Evolutionary conservation across 768 basidiomycete species (phyloP).

Genomic region (Suillus occidentalis): DNA sequence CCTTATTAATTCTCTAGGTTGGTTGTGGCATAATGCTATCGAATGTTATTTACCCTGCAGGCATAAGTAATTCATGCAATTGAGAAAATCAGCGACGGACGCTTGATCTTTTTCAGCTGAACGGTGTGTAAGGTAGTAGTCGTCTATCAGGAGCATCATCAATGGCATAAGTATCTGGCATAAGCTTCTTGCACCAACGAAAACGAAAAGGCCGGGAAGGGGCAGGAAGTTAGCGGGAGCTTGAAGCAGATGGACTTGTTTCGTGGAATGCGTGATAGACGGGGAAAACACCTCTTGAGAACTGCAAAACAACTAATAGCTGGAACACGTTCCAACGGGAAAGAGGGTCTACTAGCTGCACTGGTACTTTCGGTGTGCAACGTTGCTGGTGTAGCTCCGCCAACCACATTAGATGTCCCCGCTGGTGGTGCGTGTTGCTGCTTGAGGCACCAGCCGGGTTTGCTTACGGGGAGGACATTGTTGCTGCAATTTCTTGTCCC

Average conservation of each 20-base stretch:
- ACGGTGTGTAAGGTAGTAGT: background rate
- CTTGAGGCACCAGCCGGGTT: too few relatives aligned
- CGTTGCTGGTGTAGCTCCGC: too few relatives aligned
- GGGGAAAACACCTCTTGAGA: background rate
- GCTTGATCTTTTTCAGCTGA: background rate
- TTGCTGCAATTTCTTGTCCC: too few relatives aligned
- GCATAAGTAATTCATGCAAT: background rate
- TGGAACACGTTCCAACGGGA: too few relatives aligned
- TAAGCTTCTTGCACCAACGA: background rate
- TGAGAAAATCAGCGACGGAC: too few relatives aligned
- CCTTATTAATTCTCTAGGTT: background rate
- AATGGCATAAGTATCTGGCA: background rate
- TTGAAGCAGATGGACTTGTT: background rate
- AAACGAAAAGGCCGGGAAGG: background rate
- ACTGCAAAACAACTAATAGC: too few relatives aligned
- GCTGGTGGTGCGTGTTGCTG: too few relatives aligned
- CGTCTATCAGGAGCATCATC: background rate
- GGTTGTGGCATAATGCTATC: background rate
- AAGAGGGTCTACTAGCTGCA: too few relatives aligned
- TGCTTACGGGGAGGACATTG: too few relatives aligned
- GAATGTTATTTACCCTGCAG: too few relatives aligned
- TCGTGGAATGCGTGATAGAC: background rate
- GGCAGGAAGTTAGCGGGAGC: background rate
- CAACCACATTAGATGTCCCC: too few relatives aligned
- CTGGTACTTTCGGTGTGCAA: too few relatives aligned